phyloP scores from a whole-genome alignment of 2,329 filamentous ascomycete species.

The Verticillium klebahnii region DNA sequence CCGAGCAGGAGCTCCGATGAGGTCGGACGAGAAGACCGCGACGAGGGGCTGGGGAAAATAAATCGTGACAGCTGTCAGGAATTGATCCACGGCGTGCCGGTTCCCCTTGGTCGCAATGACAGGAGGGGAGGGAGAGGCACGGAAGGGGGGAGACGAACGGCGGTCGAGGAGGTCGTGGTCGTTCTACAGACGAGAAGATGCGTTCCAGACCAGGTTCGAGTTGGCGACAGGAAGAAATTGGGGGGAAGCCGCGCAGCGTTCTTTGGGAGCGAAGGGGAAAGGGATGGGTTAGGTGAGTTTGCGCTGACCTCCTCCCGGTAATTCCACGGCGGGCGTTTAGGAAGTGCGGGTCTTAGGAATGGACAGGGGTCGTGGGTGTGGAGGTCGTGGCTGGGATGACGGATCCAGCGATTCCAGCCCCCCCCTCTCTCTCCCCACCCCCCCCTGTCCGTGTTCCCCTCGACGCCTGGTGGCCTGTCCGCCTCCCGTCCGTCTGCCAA shows the following conservation, averaged over 20 bases:
- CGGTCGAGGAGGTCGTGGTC: not conserved
- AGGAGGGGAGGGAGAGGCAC: not conserved
- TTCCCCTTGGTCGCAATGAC: not conserved
- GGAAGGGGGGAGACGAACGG: not conserved
- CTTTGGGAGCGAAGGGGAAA: conserved; percentile 3
- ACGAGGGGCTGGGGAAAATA: not conserved
- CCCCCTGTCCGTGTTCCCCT: not conserved
- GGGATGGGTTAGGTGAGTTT: conserved; percentile 1
- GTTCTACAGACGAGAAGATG: not conserved
- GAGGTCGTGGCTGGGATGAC: not conserved
- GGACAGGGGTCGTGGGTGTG: not conserved
- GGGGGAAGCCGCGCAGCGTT: conserved; percentile 1
- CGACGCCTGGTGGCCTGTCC: not conserved
- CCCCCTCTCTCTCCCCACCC: not conserved
- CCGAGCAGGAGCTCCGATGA: not conserved
- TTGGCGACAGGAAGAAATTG: not conserved
- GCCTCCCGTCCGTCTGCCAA: not conserved
- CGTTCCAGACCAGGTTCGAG: not conserved
- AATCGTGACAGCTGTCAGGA: not conserved
- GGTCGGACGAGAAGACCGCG: not conserved
- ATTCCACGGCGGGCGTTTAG: conserved; percentile 2
- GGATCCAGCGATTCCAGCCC: not conserved
- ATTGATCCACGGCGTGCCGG: not conserved
- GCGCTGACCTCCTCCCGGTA: conserved; percentile 1
- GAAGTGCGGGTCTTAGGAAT: not conserved